phyloP scores from a whole-genome alignment of 2,329 filamentous ascomycete species.

The Sclerotinia minor region DNA sequence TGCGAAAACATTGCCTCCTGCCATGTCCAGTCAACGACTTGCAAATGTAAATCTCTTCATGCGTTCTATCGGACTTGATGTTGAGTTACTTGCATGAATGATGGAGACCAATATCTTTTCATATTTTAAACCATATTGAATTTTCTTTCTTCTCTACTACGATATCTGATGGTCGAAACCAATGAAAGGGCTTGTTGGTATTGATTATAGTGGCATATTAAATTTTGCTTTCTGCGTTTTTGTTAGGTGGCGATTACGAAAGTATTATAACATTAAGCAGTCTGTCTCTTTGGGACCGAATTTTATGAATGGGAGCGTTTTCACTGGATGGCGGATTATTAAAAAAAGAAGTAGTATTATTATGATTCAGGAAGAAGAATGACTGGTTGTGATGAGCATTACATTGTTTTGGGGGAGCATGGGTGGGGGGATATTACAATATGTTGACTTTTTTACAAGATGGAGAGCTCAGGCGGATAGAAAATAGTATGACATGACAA shows the following conservation, averaged over 20 bases:
- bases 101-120: conserved; percentile 12
- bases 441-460: conserved; percentile 7
- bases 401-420: conserved; percentile 3
- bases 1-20: conserved; percentile 83
- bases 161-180: conserved; percentile 20
- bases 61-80: conserved; percentile 97
- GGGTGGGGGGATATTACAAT: neutral
- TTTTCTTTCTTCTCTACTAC: conserved; percentile 14
- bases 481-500: neutral
- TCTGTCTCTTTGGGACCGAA: neutral
- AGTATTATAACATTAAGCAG: neutral
- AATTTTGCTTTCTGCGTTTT: conserved; percentile 13
- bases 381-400: conserved; percentile 6
- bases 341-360: conserved; percentile 18
- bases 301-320: conserved; percentile 22
- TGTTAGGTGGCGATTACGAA: conserved; percentile 16
- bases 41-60: conserved; percentile 97
- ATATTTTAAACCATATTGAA: conserved; percentile 15
- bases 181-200: conserved; percentile 14
- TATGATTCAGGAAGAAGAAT: conserved; percentile 12
- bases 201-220: conserved; percentile 21
- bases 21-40: conserved; percentile 80
- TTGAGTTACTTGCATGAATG: conserved; percentile 59
- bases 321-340: conserved; percentile 6
- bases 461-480: neutral